Conservation (phyloP, 1,284 basidiomycete genomes). For the Boletus sp. region DNA sequence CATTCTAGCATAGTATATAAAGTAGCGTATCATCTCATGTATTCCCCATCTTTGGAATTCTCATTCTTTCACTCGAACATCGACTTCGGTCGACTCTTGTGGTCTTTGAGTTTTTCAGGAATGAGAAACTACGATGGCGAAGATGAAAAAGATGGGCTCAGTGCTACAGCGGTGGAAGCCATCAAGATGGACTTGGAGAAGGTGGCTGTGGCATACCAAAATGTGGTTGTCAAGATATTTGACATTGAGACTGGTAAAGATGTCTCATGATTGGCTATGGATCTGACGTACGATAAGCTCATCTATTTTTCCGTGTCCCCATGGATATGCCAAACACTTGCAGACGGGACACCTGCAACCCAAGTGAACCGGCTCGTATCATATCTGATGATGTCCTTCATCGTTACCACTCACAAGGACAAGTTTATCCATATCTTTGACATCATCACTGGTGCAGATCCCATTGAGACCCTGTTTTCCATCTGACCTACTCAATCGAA, state of each 20-base stretch:
- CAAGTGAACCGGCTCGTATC: slow-evolving; percentile 91
- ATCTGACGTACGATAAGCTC: slow-evolving; percentile 66
- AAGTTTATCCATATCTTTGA: slow-evolving; percentile 92
- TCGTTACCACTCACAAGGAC: slow-evolving; percentile 93
- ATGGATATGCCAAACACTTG: neutral
- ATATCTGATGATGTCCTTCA: slow-evolving; percentile 86
- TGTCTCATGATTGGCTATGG: slow-evolving; percentile 64
- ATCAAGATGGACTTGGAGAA: slow-evolving; percentile 77
- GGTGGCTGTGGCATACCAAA: slow-evolving; percentile 86
- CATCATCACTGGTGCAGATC: slow-evolving; percentile 68
- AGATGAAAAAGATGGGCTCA: slow-evolving; percentile 50
- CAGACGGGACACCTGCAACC: slow-evolving; percentile 69
- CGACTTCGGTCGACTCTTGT: too few relatives aligned
- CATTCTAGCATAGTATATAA: too few relatives aligned
- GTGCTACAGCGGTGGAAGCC: slow-evolving; percentile 80
- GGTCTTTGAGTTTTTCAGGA: too few relatives aligned
- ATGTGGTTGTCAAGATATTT: slow-evolving; percentile 88
- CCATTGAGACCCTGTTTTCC: neutral
- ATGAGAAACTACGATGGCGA: slow-evolving; percentile 49
- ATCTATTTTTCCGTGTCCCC: slow-evolving; percentile 4
- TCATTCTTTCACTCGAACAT: too few relatives aligned
- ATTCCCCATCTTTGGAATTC: too few relatives aligned
- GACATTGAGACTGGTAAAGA: slow-evolving; percentile 86
- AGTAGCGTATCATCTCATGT: too few relatives aligned
- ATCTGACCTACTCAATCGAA: slow-evolving; percentile 6